These are phyloP conservation scores for Rhytidiadelphus loreus DNA, from an alignment of 225 moss, liverwort and hornwort species.

Conservation along the genomic window DNA sequence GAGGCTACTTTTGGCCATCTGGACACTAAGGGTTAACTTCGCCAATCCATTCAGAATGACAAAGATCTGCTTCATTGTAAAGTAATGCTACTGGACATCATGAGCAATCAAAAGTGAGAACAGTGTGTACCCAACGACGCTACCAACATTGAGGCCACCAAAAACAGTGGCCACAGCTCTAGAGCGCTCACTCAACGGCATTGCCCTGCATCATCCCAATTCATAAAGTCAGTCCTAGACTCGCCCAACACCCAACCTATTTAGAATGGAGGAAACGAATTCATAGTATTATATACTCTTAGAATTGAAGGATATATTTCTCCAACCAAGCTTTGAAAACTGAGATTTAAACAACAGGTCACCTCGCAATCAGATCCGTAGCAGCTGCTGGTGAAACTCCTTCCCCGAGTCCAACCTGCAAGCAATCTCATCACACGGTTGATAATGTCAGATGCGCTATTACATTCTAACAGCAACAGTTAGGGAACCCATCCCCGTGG, in stretches of 20 bases:
- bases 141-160: constrained; percentile 88
- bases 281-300: neutral
- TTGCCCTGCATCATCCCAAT: constrained; percentile 48
- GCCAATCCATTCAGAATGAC: neutral
- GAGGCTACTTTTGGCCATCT: neutral
- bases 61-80: neutral
- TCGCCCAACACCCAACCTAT: neutral
- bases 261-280: neutral
- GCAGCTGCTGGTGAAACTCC: constrained; percentile 95
- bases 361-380: constrained; percentile 95
- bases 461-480: neutral
- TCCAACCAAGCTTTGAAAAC: neutral
- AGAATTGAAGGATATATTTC: neutral
- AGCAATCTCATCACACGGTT: neutral
- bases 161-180: constrained; percentile 95
- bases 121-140: constrained; percentile 63
- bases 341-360: neutral
- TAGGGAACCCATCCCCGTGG: neutral
- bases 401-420: constrained; percentile 98
- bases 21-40: neutral
- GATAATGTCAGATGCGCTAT: neutral
- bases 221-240: neutral
- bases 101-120: neutral
- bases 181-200: constrained; percentile 83
- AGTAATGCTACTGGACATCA: neutral